phyloP scores from a whole-genome alignment of 73 alveolate genomes.

The Uronychia binucleata region DNA sequence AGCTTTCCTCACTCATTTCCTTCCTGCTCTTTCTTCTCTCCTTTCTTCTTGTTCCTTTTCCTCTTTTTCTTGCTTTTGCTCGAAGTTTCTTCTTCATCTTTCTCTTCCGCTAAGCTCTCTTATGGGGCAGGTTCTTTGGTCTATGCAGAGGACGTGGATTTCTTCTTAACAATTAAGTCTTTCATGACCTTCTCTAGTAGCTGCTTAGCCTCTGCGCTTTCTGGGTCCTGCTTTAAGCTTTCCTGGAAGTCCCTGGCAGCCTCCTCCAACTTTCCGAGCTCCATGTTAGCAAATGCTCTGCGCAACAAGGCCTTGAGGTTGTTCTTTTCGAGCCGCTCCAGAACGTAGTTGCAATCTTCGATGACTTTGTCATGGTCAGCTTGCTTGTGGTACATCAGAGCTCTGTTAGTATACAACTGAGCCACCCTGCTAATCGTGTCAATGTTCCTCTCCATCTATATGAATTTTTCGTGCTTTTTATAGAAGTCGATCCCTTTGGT shows the following conservation, averaged over 20 bases:
- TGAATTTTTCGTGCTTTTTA: slow-evolving; percentile 31
- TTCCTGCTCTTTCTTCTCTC: too few species aligned
- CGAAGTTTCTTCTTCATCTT: neutral
- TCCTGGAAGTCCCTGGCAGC: slow-evolving; percentile 26
- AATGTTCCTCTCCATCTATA: slow-evolving; percentile 41
- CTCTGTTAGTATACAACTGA: slow-evolving; percentile 32
- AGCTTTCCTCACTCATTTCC: too few species aligned
- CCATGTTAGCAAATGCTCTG: slow-evolving; percentile 21
- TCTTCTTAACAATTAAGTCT: neutral
- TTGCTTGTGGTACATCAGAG: slow-evolving; percentile 29
- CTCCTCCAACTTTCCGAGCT: neutral
- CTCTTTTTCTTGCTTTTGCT: neutral
- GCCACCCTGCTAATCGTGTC: slow-evolving; percentile 36
- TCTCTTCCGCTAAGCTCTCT: neutral
- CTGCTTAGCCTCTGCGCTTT: slow-evolving; percentile 13
- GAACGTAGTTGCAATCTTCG: slow-evolving; percentile 45
- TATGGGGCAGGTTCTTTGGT: slow-evolving; percentile 10
- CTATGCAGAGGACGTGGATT: neutral
- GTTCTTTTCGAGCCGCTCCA: slow-evolving; percentile 3
- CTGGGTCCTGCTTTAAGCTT: slow-evolving; percentile 15
- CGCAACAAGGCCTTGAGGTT: slow-evolving; percentile 54
- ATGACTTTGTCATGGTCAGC: slow-evolving; percentile 21
- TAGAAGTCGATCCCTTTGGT: slow-evolving; percentile 51
- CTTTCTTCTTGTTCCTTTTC: slow-evolving; percentile 3
- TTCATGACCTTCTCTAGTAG: slow-evolving; percentile 34